These are phyloP conservation scores for Gnetum montanum DNA, from an alignment of 75 land plant genomes.

Conservation along the genomic window DNA sequence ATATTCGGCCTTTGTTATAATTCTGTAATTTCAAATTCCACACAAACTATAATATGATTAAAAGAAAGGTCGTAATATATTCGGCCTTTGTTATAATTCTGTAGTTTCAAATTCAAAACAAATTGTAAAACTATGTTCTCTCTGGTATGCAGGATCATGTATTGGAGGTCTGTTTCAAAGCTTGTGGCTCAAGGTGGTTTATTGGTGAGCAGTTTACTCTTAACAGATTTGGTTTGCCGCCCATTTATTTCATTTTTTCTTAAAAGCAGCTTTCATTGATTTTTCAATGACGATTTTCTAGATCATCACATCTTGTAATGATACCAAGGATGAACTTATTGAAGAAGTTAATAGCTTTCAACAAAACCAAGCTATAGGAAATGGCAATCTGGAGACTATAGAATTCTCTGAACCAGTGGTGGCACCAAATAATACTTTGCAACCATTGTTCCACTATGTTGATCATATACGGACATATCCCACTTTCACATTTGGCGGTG, in stretches of 20 bases:
- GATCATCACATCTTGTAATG: constrained; percentile 94
- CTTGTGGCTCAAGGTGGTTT: constrained; percentile 82
- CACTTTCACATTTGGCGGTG: constrained; percentile 85
- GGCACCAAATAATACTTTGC: constrained; percentile 15
- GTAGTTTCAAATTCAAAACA: no score
- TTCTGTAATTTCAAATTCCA: no score
- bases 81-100: no score
- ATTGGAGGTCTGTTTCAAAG: constrained; percentile 80
- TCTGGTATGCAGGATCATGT: constrained; percentile 55
- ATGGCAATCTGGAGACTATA: background rate
- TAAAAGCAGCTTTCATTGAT: no score
- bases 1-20: no score
- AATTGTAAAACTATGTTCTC: background rate
- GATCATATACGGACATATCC: constrained; percentile 86
- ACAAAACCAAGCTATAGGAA: constrained; percentile 13
- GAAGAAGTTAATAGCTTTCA: constrained; percentile 64
- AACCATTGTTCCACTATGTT: constrained; percentile 47
- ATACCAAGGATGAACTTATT: constrained; percentile 87
- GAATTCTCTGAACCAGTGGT: constrained; percentile 1
- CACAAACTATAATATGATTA: no score
- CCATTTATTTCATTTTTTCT: background rate
- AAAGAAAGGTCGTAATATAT: no score
- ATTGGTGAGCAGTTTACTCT: constrained; percentile 34
- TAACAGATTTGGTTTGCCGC: background rate
- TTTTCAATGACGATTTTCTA: no score